Evolutionary conservation across 2,329 filamentous ascomycete species (phyloP).

Genomic region (Camptophora hylomeconis): DNA sequence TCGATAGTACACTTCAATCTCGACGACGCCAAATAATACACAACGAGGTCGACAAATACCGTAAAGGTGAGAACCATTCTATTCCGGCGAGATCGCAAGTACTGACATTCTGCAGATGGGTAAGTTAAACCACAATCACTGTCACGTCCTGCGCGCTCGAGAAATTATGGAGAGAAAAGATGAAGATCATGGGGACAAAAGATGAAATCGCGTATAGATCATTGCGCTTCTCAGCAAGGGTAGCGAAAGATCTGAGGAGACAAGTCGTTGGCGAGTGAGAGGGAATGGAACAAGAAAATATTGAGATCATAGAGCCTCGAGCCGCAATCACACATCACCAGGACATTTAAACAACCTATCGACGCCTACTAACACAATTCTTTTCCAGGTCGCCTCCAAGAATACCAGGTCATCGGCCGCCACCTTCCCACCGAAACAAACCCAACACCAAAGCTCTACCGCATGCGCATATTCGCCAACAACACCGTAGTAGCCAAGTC

Average conservation of each 20-base stretch:
- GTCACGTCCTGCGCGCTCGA: no score
- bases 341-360: neutral
- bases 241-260: no score
- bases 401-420: slow-evolving; percentile 99
- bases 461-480: slow-evolving; percentile 99
- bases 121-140: no score
- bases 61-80: slow-evolving; percentile 34
- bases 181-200: no score
- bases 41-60: slow-evolving; percentile 13
- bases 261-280: no score
- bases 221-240: no score
- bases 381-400: slow-evolving; percentile 83
- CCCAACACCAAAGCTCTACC: slow-evolving; percentile 96
- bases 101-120: slow-evolving; percentile 41
- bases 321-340: neutral
- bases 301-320: no score
- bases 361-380: slow-evolving; percentile 7
- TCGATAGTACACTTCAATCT: no score
- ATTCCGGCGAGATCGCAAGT: slow-evolving; percentile 13
- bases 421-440: slow-evolving; percentile 96
- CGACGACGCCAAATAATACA: slow-evolving; percentile 31
- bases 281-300: no score
- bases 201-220: no score
- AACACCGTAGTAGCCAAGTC: slow-evolving; percentile 98
- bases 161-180: no score